Conservation (phyloP, 768 basidiomycete species). For the Sutorius australiensis region DNA sequence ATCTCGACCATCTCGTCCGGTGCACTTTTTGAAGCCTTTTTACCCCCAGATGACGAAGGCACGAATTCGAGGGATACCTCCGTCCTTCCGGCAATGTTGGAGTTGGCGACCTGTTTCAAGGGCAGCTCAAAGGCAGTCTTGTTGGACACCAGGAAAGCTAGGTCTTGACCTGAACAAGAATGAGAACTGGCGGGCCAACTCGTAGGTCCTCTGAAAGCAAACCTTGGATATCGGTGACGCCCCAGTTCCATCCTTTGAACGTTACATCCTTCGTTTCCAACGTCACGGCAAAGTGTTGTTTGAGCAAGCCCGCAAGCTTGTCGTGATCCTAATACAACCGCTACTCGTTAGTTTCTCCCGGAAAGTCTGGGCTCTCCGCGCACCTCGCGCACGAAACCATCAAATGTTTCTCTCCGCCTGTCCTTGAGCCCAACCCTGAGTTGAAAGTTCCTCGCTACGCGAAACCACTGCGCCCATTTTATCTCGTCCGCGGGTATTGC, state of each 20-base stretch:
- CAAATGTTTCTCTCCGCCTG: slow-evolving; percentile 78
- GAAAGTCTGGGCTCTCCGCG: slow-evolving; percentile 1
- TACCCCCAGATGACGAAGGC: slow-evolving; percentile 41
- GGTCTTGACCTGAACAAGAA: slow-evolving; percentile 65
- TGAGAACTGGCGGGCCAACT: neutral
- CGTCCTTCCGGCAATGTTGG: slow-evolving; percentile 94
- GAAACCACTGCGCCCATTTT: slow-evolving; percentile 87
- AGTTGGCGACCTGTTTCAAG: slow-evolving; percentile 83
- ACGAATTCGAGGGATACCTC: slow-evolving; percentile 99
- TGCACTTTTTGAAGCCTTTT: slow-evolving; percentile 39
- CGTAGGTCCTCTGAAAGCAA: slow-evolving; percentile 11
- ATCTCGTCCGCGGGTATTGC: slow-evolving; percentile 70
- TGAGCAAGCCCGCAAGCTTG: slow-evolving; percentile 70
- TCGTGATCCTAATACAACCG: slow-evolving; percentile 72
- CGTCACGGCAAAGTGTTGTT: slow-evolving; percentile 82
- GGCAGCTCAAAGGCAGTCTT: slow-evolving; percentile 90
- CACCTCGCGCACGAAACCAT: slow-evolving; percentile 91
- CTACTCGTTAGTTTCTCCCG: neutral
- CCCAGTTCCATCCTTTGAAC: slow-evolving; percentile 99
- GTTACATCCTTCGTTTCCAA: slow-evolving; percentile 84
- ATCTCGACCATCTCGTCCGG: slow-evolving; percentile 93
- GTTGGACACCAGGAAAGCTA: slow-evolving; percentile 87
- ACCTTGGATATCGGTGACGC: slow-evolving; percentile 92
- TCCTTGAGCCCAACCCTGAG: slow-evolving; percentile 80
- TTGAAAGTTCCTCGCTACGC: slow-evolving; percentile 90